phyloP scores from a whole-genome alignment of 2,329 filamentous ascomycete species.

The Lasiodiplodia citricola region DNA sequence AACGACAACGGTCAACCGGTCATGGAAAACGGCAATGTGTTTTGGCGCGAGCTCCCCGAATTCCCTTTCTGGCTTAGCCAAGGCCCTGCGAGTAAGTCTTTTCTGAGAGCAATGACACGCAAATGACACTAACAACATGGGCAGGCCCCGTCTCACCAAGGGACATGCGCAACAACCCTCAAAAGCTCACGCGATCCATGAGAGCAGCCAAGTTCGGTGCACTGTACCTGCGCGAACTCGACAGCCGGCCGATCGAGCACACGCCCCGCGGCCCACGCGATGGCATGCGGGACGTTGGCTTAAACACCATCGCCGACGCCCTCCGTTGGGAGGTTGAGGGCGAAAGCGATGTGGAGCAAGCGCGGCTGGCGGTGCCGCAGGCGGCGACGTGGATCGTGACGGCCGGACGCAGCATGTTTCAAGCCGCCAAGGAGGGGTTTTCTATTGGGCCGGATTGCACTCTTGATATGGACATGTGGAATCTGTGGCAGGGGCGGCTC shows the following conservation, averaged over 20 bases:
- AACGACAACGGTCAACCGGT: background rate
- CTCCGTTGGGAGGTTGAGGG: background rate
- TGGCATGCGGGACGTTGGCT: background rate
- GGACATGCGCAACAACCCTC: too few relatives aligned
- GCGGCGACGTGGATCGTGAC: background rate
- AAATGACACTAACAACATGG: background rate
- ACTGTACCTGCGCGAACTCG: background rate
- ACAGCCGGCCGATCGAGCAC: background rate
- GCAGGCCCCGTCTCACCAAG: background rate
- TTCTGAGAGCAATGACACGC: rapidly evolving
- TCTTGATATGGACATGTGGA: background rate
- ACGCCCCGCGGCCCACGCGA: too few relatives aligned
- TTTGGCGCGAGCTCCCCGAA: background rate
- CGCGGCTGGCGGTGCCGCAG: background rate
- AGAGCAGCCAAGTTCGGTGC: background rate
- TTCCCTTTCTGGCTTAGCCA: background rate
- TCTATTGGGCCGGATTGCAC: background rate
- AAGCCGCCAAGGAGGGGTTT: background rate
- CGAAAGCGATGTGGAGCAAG: background rate
- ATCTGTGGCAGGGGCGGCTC: background rate
- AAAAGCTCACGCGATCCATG: too few relatives aligned
- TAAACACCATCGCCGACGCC: background rate
- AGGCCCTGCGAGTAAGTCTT: background rate
- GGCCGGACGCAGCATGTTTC: background rate
- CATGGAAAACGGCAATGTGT: background rate